Conservation (phyloP, 164 flowering plant species). For the Nelumbo lutea region DNA sequence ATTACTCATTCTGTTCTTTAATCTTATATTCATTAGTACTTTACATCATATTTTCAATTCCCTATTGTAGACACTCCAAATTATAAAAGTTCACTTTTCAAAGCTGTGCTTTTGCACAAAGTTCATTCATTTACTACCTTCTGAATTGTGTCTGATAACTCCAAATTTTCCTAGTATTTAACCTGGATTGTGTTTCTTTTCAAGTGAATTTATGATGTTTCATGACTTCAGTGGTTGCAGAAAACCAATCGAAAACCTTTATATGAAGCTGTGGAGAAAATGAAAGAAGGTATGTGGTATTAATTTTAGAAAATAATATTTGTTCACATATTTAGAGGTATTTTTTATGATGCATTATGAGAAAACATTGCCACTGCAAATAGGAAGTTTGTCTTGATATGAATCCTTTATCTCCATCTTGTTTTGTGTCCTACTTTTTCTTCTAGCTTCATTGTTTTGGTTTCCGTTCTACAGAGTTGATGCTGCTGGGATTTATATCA, state of each 20-base stretch:
- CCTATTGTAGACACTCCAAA: too few relatives aligned
- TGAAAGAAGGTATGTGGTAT: conserved; percentile 84
- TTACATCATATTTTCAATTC: too few relatives aligned
- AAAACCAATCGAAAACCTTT: conserved; percentile 86
- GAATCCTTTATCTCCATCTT: neutral
- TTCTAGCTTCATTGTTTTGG: conserved; percentile 11
- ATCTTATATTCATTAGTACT: too few relatives aligned
- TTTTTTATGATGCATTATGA: neutral
- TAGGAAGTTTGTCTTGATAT: neutral
- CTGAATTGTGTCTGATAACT: neutral
- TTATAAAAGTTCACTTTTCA: too few relatives aligned
- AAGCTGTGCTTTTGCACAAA: too few relatives aligned
- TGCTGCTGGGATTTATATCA: conserved; percentile 97
- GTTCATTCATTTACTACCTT: neutral
- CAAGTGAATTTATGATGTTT: conserved; percentile 5
- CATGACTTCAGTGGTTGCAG: conserved; percentile 69
- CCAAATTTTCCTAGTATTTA: neutral
- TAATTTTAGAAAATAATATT: neutral
- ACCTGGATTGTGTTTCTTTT: conserved; percentile 1
- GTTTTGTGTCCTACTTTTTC: neutral
- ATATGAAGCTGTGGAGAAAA: conserved; percentile 88
- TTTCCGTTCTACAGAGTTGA: conserved; percentile 62
- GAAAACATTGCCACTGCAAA: neutral
- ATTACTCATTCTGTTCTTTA: too few relatives aligned
- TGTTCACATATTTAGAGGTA: neutral